Percentiles rank a stretch among this genome's conserved stretches.
Conservation (phyloP, 2,329 filamentous ascomycete genomes). For the Penicillium occitanis region DNA sequence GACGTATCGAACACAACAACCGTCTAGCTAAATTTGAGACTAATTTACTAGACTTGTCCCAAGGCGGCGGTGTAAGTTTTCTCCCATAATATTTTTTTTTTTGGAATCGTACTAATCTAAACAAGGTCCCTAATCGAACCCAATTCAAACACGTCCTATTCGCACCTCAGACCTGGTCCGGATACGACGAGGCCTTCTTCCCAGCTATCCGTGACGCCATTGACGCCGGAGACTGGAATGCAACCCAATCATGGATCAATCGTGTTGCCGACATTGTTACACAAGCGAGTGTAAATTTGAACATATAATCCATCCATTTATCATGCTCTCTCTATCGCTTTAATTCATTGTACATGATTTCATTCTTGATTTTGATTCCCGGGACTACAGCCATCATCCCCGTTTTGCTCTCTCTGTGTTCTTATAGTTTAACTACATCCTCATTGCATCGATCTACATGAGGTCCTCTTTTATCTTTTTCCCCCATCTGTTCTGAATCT, state of each 20-base stretch:
- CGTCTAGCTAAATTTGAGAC: constrained; percentile 80
- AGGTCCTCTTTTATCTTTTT: not conserved
- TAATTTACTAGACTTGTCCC: constrained; percentile 72
- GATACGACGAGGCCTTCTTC: constrained; percentile 67
- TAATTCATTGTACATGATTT: constrained; percentile 7
- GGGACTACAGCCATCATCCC: not conserved
- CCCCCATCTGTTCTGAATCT: not conserved
- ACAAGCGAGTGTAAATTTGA: constrained; percentile 57
- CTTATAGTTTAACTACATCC: not conserved
- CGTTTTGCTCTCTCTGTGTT: not conserved
- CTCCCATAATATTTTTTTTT: not conserved
- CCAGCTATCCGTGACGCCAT: constrained; percentile 83
- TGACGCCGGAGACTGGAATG: constrained; percentile 66
- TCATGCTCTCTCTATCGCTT: not conserved
- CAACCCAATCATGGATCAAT: constrained; percentile 66
- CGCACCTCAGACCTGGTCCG: constrained; percentile 76
- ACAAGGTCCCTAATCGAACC: constrained; percentile 74
- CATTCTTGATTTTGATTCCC: not conserved
- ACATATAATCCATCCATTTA: constrained; percentile 30
- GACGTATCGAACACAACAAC: constrained; percentile 74
- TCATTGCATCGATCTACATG: not conserved
- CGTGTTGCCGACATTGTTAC: constrained; percentile 69
- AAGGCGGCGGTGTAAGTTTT: constrained; percentile 69
- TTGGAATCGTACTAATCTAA: not conserved
- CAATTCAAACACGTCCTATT: constrained; percentile 95